Conservation (phyloP, 495 filamentous ascomycete species). For the Neurospora sp. region DNA sequence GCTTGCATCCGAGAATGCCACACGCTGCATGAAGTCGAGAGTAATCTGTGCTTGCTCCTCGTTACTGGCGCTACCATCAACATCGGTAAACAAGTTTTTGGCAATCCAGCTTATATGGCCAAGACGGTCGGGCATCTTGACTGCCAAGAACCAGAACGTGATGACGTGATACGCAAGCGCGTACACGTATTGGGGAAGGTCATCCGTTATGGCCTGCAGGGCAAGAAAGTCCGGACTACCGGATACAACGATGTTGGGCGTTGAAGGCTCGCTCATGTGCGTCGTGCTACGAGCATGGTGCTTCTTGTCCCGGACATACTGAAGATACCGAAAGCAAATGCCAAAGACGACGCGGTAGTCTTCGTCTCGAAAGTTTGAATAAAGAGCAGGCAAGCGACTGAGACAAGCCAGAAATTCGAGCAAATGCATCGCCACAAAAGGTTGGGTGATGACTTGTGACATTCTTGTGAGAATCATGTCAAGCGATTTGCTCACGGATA, state of each 20-base stretch:
- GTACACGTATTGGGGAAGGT: conserved; percentile 84
- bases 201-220: conserved; percentile 38
- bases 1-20: conserved; percentile 75
- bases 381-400: conserved; percentile 73
- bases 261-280: conserved; percentile 21
- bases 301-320: conserved; percentile 47
- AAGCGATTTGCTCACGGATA: conserved; percentile 69
- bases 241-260: conserved; percentile 19
- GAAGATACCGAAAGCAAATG: conserved; percentile 86
- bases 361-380: conserved; percentile 75
- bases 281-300: conserved; percentile 28
- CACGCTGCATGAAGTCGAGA: conserved; percentile 91
- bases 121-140: conserved; percentile 72
- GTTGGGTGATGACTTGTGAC: conserved; percentile 89
- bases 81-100: conserved; percentile 70
- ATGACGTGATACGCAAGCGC: conserved; percentile 90
- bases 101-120: conserved; percentile 86
- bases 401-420: conserved; percentile 85
- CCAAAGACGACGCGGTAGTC: conserved; percentile 89
- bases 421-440: conserved; percentile 83
- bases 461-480: conserved; percentile 80
- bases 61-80: conserved; percentile 58
- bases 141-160: conserved; percentile 87
- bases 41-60: conserved; percentile 92
- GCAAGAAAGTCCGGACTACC: conserved; percentile 7